phyloP scores from a whole-genome alignment of 2,329 filamentous ascomycete species.

The Alternaria burnsii region DNA sequence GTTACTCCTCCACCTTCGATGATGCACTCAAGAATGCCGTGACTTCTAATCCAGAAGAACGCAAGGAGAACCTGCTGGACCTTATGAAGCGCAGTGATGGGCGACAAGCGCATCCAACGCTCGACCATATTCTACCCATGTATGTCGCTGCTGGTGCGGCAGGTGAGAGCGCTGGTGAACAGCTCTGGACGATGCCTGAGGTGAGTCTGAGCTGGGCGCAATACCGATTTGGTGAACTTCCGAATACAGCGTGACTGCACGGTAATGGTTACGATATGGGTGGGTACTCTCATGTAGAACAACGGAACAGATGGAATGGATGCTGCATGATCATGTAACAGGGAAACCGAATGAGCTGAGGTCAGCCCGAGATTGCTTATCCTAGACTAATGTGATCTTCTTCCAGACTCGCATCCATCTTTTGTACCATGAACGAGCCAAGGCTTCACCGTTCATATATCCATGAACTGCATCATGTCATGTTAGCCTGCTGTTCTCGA shows the following conservation, averaged over 20 bases:
- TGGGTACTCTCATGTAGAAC: background rate
- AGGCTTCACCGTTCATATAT: background rate
- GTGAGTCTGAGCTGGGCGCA: background rate
- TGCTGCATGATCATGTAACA: background rate
- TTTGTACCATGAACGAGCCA: background rate
- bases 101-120: background rate
- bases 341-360: background rate
- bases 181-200: background rate
- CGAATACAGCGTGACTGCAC: background rate
- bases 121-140: background rate
- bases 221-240: background rate
- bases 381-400: background rate
- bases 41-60: background rate
- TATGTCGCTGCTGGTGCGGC: background rate
- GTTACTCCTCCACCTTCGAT: background rate
- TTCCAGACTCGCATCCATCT: background rate
- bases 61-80: background rate
- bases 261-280: background rate
- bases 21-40: background rate
- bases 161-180: background rate
- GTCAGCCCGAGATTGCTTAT: background rate
- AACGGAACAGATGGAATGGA: background rate
- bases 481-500: background rate
- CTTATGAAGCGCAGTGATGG: background rate
- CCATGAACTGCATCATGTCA: background rate